phyloP scores from a whole-genome alignment of 352 stramenopile genomes.

The Pythium angustatum region DNA sequence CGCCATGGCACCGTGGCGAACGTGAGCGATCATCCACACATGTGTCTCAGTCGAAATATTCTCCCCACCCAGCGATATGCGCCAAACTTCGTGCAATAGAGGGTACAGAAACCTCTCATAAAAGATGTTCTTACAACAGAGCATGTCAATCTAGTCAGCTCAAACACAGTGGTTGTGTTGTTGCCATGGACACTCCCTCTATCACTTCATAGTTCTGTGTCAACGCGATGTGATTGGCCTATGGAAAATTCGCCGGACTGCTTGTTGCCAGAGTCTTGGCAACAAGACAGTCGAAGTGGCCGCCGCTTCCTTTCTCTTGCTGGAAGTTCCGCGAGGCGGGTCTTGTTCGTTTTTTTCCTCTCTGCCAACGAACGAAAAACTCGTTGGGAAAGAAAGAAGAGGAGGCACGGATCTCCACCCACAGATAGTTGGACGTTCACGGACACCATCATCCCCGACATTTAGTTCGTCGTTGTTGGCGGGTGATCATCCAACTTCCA shows the following conservation, averaged over 20 bases:
- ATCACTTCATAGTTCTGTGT: conserved; percentile 13
- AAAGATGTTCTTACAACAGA: conserved; percentile 3
- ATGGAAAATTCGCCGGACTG: too few species aligned
- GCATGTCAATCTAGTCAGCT: background rate
- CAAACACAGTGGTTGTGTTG: background rate
- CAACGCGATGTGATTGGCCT: background rate
- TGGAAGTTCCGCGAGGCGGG: too few species aligned
- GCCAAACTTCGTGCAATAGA: background rate
- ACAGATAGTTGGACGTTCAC: conserved; percentile 12
- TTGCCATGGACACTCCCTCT: conserved; percentile 1
- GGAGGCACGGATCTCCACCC: background rate
- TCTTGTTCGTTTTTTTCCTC: conserved; percentile 5
- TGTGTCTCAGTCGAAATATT: conserved; percentile 10
- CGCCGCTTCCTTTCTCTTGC: background rate
- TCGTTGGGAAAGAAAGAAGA: background rate
- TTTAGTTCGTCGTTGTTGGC: background rate
- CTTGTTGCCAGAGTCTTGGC: too few species aligned
- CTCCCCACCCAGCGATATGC: background rate
- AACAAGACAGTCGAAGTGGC: too few species aligned
- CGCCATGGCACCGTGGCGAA: background rate
- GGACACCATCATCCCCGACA: background rate
- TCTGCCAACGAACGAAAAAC: background rate
- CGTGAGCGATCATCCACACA: conserved; percentile 6
- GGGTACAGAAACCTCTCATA: background rate
- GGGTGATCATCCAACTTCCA: background rate